Evolutionary conservation across 2,329 filamentous ascomycete species (phyloP).

Genomic region (Colletotrichum sansevieriae): DNA sequence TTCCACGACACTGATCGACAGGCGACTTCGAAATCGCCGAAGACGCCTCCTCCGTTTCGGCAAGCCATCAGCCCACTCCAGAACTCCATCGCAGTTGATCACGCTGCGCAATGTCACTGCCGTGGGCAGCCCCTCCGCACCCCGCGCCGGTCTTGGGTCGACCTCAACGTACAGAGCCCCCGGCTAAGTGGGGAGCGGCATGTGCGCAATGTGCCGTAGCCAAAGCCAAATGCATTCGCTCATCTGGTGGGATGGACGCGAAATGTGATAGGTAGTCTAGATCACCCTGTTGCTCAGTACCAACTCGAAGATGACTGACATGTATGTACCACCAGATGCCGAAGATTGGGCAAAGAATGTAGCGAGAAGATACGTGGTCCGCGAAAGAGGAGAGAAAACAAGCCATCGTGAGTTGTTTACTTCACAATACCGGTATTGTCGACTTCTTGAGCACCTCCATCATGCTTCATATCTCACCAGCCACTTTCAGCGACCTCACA

Average conservation of each 20-base stretch:
- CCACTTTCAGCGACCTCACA: not conserved
- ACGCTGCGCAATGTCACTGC: constrained; percentile 13
- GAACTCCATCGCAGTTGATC: not conserved
- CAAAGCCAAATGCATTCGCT: constrained; percentile 64
- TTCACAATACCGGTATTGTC: too few relatives aligned
- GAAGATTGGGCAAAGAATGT: constrained; percentile 63
- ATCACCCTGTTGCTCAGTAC: not conserved
- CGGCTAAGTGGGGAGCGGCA: constrained; percentile 61
- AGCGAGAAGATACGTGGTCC: constrained; percentile 60
- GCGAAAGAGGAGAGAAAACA: constrained; percentile 64
- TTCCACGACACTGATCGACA: constrained; percentile 3
- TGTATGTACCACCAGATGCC: constrained; percentile 53
- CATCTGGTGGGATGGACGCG: constrained; percentile 47
- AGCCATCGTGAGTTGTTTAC: constrained; percentile 57
- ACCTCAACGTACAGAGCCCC: not conserved
- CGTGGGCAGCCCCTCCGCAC: constrained; percentile 12
- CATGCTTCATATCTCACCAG: not conserved
- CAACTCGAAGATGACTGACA: not conserved
- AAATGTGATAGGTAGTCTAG: constrained; percentile 59
- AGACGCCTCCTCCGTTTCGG: too few relatives aligned
- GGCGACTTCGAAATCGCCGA: constrained; percentile 10
- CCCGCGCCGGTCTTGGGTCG: not conserved
- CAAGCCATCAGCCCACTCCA: too few relatives aligned
- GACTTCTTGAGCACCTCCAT: too few relatives aligned
- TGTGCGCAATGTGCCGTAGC: constrained; percentile 62